Percentiles rank a stretch among this genome's conserved stretches.
Evolutionary conservation across 805 yeast genomes (phyloP).

Genomic region (Babjeviella inositovora): DNA sequence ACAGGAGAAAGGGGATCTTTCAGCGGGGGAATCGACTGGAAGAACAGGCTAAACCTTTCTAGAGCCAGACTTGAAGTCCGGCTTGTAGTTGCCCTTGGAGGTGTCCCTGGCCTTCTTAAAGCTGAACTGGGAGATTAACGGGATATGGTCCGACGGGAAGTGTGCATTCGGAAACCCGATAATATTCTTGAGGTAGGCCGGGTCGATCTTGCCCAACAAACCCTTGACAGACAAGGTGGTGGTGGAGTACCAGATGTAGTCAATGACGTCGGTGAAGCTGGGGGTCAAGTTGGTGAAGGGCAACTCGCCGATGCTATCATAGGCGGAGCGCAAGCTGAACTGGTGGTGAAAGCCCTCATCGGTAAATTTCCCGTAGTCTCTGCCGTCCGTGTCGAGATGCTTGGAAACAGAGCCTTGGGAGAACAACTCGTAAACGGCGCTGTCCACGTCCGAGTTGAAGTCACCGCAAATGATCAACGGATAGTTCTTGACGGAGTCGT

Average conservation of each 20-base stretch:
- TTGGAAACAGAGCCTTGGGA: conserved; percentile 66
- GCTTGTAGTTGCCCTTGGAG: too few species aligned
- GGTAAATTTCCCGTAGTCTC: conserved; percentile 85
- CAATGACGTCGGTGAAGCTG: conserved; percentile 82
- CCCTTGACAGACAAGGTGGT: conserved; percentile 71
- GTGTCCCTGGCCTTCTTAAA: conserved; percentile 28
- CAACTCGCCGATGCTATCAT: conserved; percentile 70
- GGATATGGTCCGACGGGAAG: conserved; percentile 89
- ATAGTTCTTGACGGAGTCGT: conserved; percentile 37
- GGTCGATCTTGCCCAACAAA: conserved; percentile 70
- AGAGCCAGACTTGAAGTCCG: too few species aligned
- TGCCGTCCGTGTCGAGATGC: conserved; percentile 70
- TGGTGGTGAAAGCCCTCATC: conserved; percentile 76
- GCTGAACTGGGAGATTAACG: conserved; percentile 68
- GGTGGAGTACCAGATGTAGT: conserved; percentile 91
- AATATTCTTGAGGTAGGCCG: conserved; percentile 54
- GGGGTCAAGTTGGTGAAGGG: conserved; percentile 95
- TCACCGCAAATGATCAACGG: conserved; percentile 91
- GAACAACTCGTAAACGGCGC: conserved; percentile 87
- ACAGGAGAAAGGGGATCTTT: too few species aligned
- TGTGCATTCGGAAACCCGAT: conserved; percentile 92
- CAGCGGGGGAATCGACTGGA: too few species aligned
- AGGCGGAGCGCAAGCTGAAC: conserved; percentile 73
- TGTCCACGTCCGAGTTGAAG: conserved; percentile 73
- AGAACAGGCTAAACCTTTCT: too few species aligned